phyloP scores from a whole-genome alignment of 768 basidiomycete genomes.

The Podaxis carcinomalis region DNA sequence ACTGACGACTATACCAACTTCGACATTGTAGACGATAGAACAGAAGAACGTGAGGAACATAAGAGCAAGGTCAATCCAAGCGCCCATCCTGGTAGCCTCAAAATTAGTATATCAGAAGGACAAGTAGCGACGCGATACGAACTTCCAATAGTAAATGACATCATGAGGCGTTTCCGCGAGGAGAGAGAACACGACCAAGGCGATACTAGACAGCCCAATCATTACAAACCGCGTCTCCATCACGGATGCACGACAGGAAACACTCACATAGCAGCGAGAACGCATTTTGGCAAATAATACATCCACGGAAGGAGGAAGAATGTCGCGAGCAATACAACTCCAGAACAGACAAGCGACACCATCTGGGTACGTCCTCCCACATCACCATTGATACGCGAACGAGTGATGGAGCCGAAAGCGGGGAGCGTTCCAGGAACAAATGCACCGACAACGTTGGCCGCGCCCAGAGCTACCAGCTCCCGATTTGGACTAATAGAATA shows the following conservation, averaged over 20 bases:
- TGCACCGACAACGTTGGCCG: conserved; percentile 72
- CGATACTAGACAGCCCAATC: conserved; percentile 53
- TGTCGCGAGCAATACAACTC: conserved; percentile 73
- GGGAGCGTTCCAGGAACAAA: conserved; percentile 89
- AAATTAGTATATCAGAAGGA: background rate
- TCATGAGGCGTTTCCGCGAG: conserved; percentile 87
- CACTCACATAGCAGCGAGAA: conserved; percentile 81
- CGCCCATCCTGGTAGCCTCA: conserved; percentile 56
- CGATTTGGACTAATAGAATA: conserved; percentile 92
- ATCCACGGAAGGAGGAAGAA: conserved; percentile 88
- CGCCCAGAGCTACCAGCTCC: conserved; percentile 90
- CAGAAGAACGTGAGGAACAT: conserved; percentile 87
- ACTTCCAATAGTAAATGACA: conserved; percentile 81
- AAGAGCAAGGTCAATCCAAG: conserved; percentile 87
- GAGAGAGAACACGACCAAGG: conserved; percentile 80
- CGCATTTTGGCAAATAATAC: conserved; percentile 85
- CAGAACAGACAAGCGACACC: conserved; percentile 75
- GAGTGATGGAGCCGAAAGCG: conserved; percentile 89
- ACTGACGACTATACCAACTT: conserved; percentile 88
- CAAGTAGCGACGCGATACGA: conserved; percentile 17
- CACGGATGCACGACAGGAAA: background rate
- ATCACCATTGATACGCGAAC: conserved; percentile 87
- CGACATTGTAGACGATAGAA: conserved; percentile 87
- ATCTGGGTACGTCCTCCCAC: conserved; percentile 89
- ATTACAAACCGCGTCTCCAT: background rate